Base-by-base conservation (phyloP, 2,329 filamentous ascomycete species). In the Diaporthe amygdali region DNA sequence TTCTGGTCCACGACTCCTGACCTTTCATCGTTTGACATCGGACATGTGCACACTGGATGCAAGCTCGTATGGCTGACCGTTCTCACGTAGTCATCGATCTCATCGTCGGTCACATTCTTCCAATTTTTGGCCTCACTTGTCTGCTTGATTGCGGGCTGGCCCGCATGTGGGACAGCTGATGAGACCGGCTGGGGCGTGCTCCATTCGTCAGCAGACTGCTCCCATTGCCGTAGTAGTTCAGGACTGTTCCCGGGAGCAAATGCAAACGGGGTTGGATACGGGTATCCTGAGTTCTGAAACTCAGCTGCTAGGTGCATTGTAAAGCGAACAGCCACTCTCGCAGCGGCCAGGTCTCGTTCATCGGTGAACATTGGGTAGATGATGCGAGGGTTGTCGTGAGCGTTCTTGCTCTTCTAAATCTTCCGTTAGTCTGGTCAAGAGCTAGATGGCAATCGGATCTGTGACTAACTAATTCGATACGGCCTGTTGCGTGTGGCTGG, bases 41-140 rank as follows among this genome's bases (percentile, higher is more conserved):
- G 82, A 73, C 84, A 81, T 76, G 86, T 84, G 14, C 83, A 81
- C 30, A 79, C 77, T 17, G 82, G 82, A 49, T 85, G 84, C 17
- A 80, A 76, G 34, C 74, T 74, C 7, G 75, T 75, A 15, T 74
- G 63, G 39, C 70, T 72, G 5, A 75, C 72, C 7, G 69, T 72
- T 39, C 72, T 64, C 8, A 72, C 68, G 22, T 76, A 81, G 7
- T 71, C 74, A 22, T 81, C 80, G 25, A 81, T 77, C 63, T 81
- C 76, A 1, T 71, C 74, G 25, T 81, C 78, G 2, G 76, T 74
- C 6, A 77, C 74, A 5, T 75, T 76, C 20, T 72, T 66, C 78
- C 77, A 81, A 2, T 54, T 70, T 15, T 69, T 70, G 10, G 12
- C 17, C 5, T 5, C 2, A 1, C 20, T 3, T 8, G 27, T 6